Conservation (phyloP, 2,329 filamentous ascomycete species). For the Penicillium sp. region DNA sequence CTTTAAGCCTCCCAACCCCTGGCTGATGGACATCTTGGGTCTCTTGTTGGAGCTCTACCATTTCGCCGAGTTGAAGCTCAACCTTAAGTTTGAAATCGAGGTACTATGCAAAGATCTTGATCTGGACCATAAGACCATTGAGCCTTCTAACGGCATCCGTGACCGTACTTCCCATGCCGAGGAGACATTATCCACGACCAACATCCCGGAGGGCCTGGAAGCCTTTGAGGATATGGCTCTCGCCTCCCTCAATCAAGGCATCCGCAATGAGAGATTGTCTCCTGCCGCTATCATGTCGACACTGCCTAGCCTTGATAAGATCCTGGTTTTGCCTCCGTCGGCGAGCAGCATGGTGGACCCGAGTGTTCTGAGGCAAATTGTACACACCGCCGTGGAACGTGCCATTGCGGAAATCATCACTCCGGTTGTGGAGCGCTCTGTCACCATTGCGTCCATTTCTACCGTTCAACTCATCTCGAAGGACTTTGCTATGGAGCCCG, state of each 20-base stretch:
- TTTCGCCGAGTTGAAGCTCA: conserved; percentile 89
- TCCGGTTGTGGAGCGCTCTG: conserved; percentile 94
- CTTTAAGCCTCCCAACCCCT: conserved; percentile 93
- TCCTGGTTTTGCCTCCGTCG: conserved; percentile 77
- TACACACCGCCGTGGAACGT: conserved; percentile 81
- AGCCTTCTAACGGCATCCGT: conserved; percentile 83
- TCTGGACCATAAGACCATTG: conserved; percentile 89
- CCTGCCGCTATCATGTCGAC: conserved; percentile 76
- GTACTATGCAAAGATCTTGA: conserved; percentile 91
- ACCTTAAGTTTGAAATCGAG: conserved; percentile 98
- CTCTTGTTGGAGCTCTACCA: conserved; percentile 93
- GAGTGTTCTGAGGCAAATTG: conserved; percentile 70
- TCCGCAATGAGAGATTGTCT: conserved; percentile 73
- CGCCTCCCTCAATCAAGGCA: conserved; percentile 71
- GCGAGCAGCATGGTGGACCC: conserved; percentile 77
- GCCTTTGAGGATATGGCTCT: conserved; percentile 82
- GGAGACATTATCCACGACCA: conserved; percentile 57
- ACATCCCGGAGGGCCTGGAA: conserved; percentile 71
- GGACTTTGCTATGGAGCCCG: conserved; percentile 91
- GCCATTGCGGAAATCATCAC: conserved; percentile 96
- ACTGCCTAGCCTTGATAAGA: conserved; percentile 80
- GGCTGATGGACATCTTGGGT: conserved; percentile 94
- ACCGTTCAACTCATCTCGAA: conserved; percentile 95
- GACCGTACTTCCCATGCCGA: conserved; percentile 71
- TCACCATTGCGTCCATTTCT: conserved; percentile 96